Base-by-base conservation (phyloP, 805 yeast genomes). In the Starmera dryadoides region DNA sequence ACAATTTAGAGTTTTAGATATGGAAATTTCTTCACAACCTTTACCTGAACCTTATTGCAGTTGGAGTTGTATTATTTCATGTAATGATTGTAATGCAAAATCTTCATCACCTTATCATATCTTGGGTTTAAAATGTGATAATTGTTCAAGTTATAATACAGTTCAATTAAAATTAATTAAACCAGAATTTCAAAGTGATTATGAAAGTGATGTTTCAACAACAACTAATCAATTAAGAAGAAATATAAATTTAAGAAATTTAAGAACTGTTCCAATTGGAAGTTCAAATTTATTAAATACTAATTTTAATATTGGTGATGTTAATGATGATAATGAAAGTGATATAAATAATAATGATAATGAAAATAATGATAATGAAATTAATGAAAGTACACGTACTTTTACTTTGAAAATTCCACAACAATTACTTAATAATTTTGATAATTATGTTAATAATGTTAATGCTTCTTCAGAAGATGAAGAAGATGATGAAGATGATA, bases 71-170 rank as follows among this genome's bases (percentile, higher is more conserved):
- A 72, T 84, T 34, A 71, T 88, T 11, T 71, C 79, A 43, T 85
- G 95, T 62, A 83, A 85, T 58, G 98, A 89, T 60, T 89, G 98
- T 60, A 79, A 79, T 39, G 91, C 93, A 16, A 83, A 82, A 60
- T 77, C 88, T 19, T 74, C 78, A 43, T 80, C 81, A 16, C 63
- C 73, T 11, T 89, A 83, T 60, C 96, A 89, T 60, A 79, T 88
- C 37, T 61, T 89, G 49, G 98, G 98, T 1, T 68, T 87, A 45
- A 84, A 82, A 56, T 89, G 98, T 59, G 82, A 80, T 47, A 87
- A 81, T 56, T 89, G 97, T 61, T 72, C 75, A 42, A 83, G 95
- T 55, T 89, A 88, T 59, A 89, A 89, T 59, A 89, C 97, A 3
- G 77, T 77, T 42, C 91, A 86, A 55, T 47, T 78, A 41, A 75